Evolutionary conservation across 2,329 filamentous ascomycete species (phyloP), one percentile per base, ranked within the genome.

Genomic region (Diaporthe aspalathi): DNA sequence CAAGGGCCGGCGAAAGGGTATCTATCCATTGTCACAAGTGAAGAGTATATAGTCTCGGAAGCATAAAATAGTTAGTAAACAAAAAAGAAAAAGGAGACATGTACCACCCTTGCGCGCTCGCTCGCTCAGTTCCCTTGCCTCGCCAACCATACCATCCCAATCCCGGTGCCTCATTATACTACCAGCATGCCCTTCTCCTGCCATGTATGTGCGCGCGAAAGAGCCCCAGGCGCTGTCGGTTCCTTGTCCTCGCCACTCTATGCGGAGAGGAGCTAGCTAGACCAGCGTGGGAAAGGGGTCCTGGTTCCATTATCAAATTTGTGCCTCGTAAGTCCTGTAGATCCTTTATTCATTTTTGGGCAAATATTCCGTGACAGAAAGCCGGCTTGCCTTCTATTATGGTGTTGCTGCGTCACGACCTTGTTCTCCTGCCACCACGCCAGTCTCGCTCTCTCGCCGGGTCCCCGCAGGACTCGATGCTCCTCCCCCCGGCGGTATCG

Each of bases 321-420:
- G n/a, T 35, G 49, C 53, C 70, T 52, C 65, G 2, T 68, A 43
- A 68, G 50, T 68, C 9, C 60, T 27, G 47, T 68, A 71, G 63
- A 68, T 54, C 54, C 60, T 50, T 38, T 17, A 6, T 38, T 65
- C 29, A 29, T 57, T 60, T n/a, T 60, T 22, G 27, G 43, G n/a
- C 32, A 68, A 49, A 16, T 27, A 27, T 22, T 8, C 60, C 29
- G 29, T 45, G 45, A 24, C 29, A 22, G 14, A 24, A 20, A 20
- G 29, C 35, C 45, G 47, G 47, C 14, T 24, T 38, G 57, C 27
- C n/a, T 47, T 27, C 66, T 47, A 22, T 24, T 50, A 29, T 50
- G 53, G 45, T 27, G 38, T 50, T 20, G 14, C 22, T 22, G 20
- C 32, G 17, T 14, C 32, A 11, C 24, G 27, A 5, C 66, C 45